These are phyloP conservation scores for Aegilops umbellulata DNA, from an alignment of 176 grass and related monocot species.

Conservation along the genomic window DNA sequence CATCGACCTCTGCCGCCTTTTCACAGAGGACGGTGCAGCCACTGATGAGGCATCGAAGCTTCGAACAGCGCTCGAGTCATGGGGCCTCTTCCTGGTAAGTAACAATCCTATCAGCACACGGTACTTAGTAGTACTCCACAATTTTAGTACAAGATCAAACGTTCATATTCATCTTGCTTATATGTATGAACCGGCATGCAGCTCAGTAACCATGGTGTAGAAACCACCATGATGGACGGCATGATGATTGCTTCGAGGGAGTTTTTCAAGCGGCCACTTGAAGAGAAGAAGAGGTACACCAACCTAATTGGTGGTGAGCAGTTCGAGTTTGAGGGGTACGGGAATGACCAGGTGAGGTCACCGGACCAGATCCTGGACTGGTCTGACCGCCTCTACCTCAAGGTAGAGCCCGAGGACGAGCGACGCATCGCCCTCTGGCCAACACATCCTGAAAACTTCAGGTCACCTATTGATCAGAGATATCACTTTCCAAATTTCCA, in stretches of 20 bases:
- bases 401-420: slow-evolving; percentile 43
- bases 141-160: not conserved
- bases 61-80: slow-evolving; percentile 34
- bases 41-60: slow-evolving; percentile 42
- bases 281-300: slow-evolving; percentile 38
- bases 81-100: slow-evolving; percentile 57
- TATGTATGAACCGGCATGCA: not conserved
- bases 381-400: slow-evolving; percentile 46
- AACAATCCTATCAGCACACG: not conserved
- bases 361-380: slow-evolving; percentile 54
- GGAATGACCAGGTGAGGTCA: slow-evolving; percentile 16
- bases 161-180: not conserved
- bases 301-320: slow-evolving; percentile 41
- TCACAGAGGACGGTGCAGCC: not conserved
- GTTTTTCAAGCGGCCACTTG: slow-evolving; percentile 41
- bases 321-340: slow-evolving; percentile 49
- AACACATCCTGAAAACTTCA: slow-evolving; percentile 26
- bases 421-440: slow-evolving; percentile 44
- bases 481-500: not conserved
- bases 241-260: slow-evolving; percentile 35
- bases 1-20: slow-evolving; percentile 47
- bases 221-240: slow-evolving; percentile 29
- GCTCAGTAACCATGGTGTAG: slow-evolving; percentile 41
- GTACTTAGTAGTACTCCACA: not conserved
- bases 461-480: slow-evolving; percentile 9